A percentile compares a stretch with the other conserved stretches of the same genome.
Conservation (phyloP, 345 rosid genomes). For the Aquilaria yunnanensis region DNA sequence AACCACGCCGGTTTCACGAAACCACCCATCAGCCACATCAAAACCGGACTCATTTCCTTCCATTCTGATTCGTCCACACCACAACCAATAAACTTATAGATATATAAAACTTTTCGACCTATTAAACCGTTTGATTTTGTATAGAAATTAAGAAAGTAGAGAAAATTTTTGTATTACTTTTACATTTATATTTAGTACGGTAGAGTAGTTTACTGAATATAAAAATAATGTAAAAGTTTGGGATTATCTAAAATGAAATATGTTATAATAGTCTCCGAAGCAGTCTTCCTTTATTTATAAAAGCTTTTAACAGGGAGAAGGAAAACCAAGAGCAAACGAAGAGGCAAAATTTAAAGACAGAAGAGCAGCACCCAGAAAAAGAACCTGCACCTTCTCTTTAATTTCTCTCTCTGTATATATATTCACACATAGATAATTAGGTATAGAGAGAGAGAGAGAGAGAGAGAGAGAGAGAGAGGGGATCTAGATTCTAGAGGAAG, state of each 20-base stretch:
- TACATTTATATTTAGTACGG: too few species aligned
- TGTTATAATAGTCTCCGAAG: background rate
- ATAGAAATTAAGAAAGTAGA: too few species aligned
- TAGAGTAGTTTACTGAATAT: too few species aligned
- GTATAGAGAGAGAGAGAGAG: background rate
- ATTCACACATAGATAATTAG: background rate
- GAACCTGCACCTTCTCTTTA: background rate
- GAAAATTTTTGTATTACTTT: too few species aligned
- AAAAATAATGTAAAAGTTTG: too few species aligned
- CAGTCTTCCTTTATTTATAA: background rate
- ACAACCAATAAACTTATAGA: too few species aligned
- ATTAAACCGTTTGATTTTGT: too few species aligned
- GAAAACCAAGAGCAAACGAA: background rate
- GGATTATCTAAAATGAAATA: too few species aligned
- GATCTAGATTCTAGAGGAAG: background rate
- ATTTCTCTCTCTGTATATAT: background rate
- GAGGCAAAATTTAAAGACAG: background rate
- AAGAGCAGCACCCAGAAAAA: background rate
- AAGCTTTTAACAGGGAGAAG: too few species aligned
- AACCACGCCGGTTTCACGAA: constrained; percentile 16
- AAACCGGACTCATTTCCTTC: background rate
- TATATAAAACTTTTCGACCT: too few species aligned
- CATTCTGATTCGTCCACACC: too few species aligned
- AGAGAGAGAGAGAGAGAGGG: background rate
- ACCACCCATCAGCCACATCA: constrained; percentile 1